A percentile compares a stretch with the other conserved stretches of the same genome.
Evolutionary conservation across 768 basidiomycete genomes (phyloP).

Genomic region (Cystoderma amianthinum): DNA sequence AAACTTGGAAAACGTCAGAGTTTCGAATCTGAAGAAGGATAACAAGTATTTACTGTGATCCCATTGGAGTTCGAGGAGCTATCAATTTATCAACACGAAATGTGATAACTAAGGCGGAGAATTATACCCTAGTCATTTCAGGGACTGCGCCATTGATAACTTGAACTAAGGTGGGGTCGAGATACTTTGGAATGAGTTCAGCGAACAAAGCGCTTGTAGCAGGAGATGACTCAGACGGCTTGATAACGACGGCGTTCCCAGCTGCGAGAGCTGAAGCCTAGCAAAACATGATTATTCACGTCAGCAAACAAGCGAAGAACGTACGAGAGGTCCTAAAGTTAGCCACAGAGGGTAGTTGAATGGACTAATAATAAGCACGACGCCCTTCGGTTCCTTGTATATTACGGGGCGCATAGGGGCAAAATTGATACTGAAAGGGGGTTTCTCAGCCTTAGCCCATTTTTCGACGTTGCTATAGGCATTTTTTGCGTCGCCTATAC

Average conservation of each 20-base stretch:
- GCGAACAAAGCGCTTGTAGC: slow-evolving; percentile 50
- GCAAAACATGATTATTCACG: neutral
- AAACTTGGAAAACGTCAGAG: slow-evolving; percentile 24
- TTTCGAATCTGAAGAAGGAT: neutral
- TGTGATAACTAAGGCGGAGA: slow-evolving; percentile 1
- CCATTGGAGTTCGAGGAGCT: slow-evolving; percentile 74
- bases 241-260: slow-evolving; percentile 65
- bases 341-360: slow-evolving; percentile 75
- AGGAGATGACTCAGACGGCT: slow-evolving; percentile 69
- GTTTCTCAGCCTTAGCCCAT: slow-evolving; percentile 65
- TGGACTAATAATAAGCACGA: slow-evolving; percentile 60
- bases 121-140: slow-evolving; percentile 52
- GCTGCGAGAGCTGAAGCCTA: slow-evolving; percentile 44
- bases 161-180: slow-evolving; percentile 60
- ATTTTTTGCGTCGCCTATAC: slow-evolving; percentile 41
- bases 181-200: slow-evolving; percentile 66
- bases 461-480: slow-evolving; percentile 61
- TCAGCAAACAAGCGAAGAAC: slow-evolving; percentile 10
- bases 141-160: slow-evolving; percentile 64
- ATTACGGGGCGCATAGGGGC: slow-evolving; percentile 55
- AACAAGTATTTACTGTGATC: slow-evolving; percentile 36
- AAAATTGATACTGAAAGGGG: slow-evolving; percentile 49
- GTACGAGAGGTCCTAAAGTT: slow-evolving; percentile 49
- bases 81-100: slow-evolving; percentile 1
- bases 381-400: slow-evolving; percentile 73